A percentile compares a stretch with the other conserved stretches of the same genome.
phyloP scores from a whole-genome alignment of 108 stramenopile genomes.

The Epipyxis sp. region DNA sequence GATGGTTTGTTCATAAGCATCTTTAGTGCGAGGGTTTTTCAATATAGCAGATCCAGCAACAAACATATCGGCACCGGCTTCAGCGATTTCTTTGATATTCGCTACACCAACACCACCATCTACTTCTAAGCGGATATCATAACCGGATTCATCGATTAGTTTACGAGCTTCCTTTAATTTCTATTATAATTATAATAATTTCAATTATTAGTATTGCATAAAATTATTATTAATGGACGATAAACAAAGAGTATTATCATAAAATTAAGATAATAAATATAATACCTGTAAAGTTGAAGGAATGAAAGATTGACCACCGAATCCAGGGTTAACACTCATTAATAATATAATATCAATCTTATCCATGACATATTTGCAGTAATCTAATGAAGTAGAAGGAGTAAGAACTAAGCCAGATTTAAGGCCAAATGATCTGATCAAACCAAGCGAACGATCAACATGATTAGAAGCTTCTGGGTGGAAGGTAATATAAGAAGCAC shows the following conservation, averaged over 20 bases:
- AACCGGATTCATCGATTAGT: conserved; percentile 86
- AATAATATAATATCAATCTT: conserved; percentile 96
- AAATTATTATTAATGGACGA: background rate
- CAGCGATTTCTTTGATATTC: conserved; percentile 89
- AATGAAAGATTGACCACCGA: conserved; percentile 94
- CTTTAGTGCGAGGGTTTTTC: conserved; percentile 87
- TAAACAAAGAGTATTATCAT: background rate
- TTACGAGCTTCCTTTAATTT: conserved; percentile 92
- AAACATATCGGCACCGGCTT: conserved; percentile 97
- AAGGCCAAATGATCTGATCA: conserved; percentile 89
- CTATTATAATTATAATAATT: conserved; percentile 59
- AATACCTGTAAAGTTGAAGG: conserved; percentile 42
- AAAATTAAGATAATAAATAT: background rate
- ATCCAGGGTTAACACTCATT: conserved; percentile 97
- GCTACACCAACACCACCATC: conserved; percentile 86
- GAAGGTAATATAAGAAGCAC: conserved; percentile 97
- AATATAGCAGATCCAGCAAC: conserved; percentile 95
- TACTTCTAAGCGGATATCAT: conserved; percentile 94
- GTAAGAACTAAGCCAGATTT: conserved; percentile 93
- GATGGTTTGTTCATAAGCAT: conserved; percentile 91
- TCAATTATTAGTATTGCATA: no score
- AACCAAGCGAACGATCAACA: conserved; percentile 87
- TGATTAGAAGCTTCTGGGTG: conserved; percentile 87
- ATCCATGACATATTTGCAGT: conserved; percentile 82
- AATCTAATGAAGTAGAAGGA: conserved; percentile 87